phyloP scores from a whole-genome alignment of 495 filamentous ascomycete species.

The Cenococcum geophilum region DNA sequence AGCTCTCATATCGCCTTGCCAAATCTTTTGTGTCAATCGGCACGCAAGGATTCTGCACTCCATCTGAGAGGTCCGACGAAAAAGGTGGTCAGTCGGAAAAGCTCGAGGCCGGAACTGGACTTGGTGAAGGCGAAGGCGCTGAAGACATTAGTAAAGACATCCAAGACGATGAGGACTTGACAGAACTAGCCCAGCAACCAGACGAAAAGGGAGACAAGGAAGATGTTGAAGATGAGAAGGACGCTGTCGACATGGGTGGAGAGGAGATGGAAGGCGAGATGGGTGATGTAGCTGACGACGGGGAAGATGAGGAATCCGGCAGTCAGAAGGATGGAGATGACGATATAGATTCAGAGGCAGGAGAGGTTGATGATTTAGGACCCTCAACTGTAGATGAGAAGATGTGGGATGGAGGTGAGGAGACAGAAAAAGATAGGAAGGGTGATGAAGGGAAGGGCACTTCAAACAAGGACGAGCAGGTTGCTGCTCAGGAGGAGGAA shows the following conservation, averaged over 20 bases:
- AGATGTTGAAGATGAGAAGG: conserved; percentile 51
- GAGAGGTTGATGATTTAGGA: conserved; percentile 83
- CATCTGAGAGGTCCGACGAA: conserved; percentile 64
- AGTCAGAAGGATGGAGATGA: conserved; percentile 49
- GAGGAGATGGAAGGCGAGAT: conserved; percentile 78
- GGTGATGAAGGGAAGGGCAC: conserved; percentile 59
- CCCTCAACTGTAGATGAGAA: conserved; percentile 90
- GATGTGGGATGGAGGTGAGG: conserved; percentile 83
- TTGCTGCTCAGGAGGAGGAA: conserved; percentile 38
- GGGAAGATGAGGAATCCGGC: conserved; percentile 44
- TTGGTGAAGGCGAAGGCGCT: conserved; percentile 91
- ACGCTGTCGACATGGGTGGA: conserved; percentile 93
- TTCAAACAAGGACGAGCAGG: conserved; percentile 39
- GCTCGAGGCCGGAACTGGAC: conserved; percentile 84
- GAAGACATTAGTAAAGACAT: conserved; percentile 98
- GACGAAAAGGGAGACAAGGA: conserved; percentile 36
- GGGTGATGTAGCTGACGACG: conserved; percentile 55
- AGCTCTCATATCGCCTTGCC: conserved; percentile 64
- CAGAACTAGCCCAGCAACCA: conserved; percentile 77
- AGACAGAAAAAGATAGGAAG: conserved; percentile 67
- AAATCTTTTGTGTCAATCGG: conserved; percentile 70
- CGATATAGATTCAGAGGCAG: conserved; percentile 80
- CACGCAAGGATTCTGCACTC: conserved; percentile 83
- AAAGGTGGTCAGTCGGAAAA: conserved; percentile 62
- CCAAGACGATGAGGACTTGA: conserved; percentile 83